A percentile compares a stretch with the other conserved stretches of the same genome.
phyloP scores from a whole-genome alignment of 2,329 filamentous ascomycete genomes.

The Stagonosporopsis tanaceti region DNA sequence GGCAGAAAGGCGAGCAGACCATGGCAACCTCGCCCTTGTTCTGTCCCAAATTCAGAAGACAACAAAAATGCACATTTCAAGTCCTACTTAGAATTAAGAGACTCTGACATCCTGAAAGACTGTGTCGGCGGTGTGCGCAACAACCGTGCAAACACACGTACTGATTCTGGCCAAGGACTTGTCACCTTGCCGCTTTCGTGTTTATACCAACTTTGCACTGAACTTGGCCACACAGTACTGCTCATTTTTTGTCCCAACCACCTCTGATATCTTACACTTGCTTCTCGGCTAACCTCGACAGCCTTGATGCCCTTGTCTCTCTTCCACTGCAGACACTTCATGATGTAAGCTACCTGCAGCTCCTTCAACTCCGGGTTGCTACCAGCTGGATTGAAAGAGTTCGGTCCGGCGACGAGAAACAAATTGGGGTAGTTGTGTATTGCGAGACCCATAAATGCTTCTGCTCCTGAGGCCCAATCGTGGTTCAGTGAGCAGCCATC shows the following conservation, averaged over 20 bases:
- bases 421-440: not conserved
- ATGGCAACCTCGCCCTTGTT: not conserved
- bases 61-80: not conserved
- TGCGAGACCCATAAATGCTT: not conserved
- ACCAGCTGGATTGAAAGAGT: slow-evolving; percentile 8
- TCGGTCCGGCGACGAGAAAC: slow-evolving; percentile 4
- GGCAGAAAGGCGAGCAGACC: not conserved
- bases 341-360: not conserved
- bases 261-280: not conserved
- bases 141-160: not conserved
- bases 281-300: not conserved
- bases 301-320: not conserved
- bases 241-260: not conserved
- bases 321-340: not conserved
- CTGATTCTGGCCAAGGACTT: not conserved
- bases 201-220: slow-evolving; percentile 1
- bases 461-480: not conserved
- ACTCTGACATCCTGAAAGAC: not conserved
- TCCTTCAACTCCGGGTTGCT: slow-evolving; percentile 11
- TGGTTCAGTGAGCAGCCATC: not conserved
- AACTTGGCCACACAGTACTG: not conserved
- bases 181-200: slow-evolving; percentile 1
- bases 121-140: not conserved
- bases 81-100: not conserved
- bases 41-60: no score